These are phyloP conservation scores for Gentiana macrophylla DNA, from an alignment of 257 asterid genomes.

Conservation along the genomic window DNA sequence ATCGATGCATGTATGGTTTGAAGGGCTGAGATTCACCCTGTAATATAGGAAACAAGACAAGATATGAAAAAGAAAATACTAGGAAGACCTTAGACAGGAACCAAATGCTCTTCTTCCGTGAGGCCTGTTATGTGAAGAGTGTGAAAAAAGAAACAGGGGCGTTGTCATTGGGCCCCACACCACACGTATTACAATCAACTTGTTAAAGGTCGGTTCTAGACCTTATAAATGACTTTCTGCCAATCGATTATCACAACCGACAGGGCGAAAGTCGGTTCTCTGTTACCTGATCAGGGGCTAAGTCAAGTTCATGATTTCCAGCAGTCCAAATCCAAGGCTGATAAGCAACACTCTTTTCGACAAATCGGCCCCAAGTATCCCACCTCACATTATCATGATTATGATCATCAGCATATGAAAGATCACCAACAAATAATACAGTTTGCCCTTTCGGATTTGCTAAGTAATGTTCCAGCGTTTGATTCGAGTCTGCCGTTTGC, in stretches of 20 bases:
- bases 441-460: constrained; percentile 33
- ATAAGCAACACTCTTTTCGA: constrained; percentile 34
- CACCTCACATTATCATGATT: constrained; percentile 32
- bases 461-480: constrained; percentile 31
- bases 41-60: background rate
- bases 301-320: constrained; percentile 43
- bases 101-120: too few relatives aligned
- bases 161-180: too few relatives aligned
- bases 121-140: too few relatives aligned
- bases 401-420: constrained; percentile 39
- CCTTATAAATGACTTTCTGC: too few relatives aligned
- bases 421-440: constrained; percentile 32
- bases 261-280: too few relatives aligned
- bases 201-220: too few relatives aligned
- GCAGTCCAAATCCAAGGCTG: constrained; percentile 50
- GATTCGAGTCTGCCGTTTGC: constrained; percentile 37
- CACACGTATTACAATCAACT: too few relatives aligned
- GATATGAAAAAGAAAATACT: background rate
- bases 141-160: too few relatives aligned
- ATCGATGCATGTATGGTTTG: constrained; percentile 34
- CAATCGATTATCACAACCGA: too few relatives aligned
- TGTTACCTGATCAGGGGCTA: constrained; percentile 38
- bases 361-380: constrained; percentile 37
- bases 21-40: constrained; percentile 30
- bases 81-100: too few relatives aligned